These are phyloP conservation scores for Gossypium raimondii DNA, from an alignment of 345 rosid species.

Conservation along the genomic window DNA sequence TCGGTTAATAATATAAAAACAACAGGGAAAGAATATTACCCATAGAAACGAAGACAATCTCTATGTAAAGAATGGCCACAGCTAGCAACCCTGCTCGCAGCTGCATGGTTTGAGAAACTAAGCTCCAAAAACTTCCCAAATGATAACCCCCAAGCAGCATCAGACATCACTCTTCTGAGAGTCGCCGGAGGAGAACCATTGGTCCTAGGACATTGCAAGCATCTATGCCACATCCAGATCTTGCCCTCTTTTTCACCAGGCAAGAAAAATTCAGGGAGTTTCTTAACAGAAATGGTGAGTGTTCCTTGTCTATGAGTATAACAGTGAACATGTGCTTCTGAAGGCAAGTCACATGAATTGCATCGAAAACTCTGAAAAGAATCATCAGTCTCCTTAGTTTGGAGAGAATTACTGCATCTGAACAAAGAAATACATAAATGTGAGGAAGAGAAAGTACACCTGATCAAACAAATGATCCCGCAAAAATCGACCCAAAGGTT, in stretches of 20 bases:
- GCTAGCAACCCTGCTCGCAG: conserved; percentile 98
- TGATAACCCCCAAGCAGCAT: conserved; percentile 99
- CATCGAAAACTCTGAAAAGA: conserved; percentile 61
- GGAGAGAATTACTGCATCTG: not conserved
- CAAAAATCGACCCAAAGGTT: conserved; percentile 93
- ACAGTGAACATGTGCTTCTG: conserved; percentile 98
- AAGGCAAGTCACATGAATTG: conserved; percentile 84
- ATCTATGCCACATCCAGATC: conserved; percentile 99
- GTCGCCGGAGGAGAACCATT: conserved; percentile 93
- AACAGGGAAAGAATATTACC: conserved; percentile 39
- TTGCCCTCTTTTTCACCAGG: conserved; percentile 95
- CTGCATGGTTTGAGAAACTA: conserved; percentile 97
- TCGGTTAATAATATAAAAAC: not conserved
- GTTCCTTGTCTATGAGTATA: conserved; percentile 97
- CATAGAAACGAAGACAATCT: conserved; percentile 99
- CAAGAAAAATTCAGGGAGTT: conserved; percentile 60
- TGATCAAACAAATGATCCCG: conserved; percentile 90
- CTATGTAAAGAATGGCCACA: conserved; percentile 99
- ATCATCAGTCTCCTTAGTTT: conserved; percentile 23
- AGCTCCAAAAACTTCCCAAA: conserved; percentile 99
- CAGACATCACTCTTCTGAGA: conserved; percentile 86
- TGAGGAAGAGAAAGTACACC: conserved; percentile 37
- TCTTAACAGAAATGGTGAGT: conserved; percentile 94
- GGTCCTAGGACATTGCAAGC: conserved; percentile 78
- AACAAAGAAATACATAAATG: not conserved